Evolutionary conservation across 2,329 filamentous ascomycete genomes (phyloP).

Genomic region (Xylaria hypoxylon): DNA sequence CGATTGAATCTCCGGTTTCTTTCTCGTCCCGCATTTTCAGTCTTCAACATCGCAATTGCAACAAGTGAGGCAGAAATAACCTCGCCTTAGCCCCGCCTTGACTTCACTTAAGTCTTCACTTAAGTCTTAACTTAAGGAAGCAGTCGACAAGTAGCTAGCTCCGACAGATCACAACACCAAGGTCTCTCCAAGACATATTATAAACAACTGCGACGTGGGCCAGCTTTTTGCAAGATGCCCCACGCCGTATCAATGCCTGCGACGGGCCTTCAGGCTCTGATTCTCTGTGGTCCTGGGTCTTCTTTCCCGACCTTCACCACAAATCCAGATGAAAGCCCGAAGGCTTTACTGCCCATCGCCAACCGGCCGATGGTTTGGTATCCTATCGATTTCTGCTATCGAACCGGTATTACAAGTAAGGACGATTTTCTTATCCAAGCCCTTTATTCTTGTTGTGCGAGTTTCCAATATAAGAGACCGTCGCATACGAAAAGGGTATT

Average conservation of each 20-base stretch:
- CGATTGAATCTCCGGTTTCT: not conserved
- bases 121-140: not conserved
- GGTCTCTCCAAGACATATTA: not conserved
- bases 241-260: constrained; percentile 79
- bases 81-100: constrained; percentile 2
- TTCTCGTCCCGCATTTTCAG: not conserved
- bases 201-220: not conserved
- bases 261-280: constrained; percentile 83
- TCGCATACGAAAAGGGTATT: not conserved
- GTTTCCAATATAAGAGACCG: not conserved
- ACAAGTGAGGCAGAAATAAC: constrained; percentile 8
- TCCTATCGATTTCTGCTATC: constrained; percentile 85
- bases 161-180: constrained; percentile 1
- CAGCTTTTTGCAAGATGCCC: constrained; percentile 68
- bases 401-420: constrained; percentile 80
- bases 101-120: no score
- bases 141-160: not conserved
- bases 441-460: not conserved
- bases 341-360: constrained; percentile 83
- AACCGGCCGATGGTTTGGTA: constrained; percentile 94
- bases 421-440: constrained; percentile 24
- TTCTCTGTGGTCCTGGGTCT: constrained; percentile 84
- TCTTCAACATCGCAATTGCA: not conserved
- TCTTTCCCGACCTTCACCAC: constrained; percentile 86
- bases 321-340: constrained; percentile 82